A percentile compares a stretch with the other conserved stretches of the same genome.
phyloP scores from a whole-genome alignment of 495 filamentous ascomycete species.

The Wilcoxina mikolae region DNA sequence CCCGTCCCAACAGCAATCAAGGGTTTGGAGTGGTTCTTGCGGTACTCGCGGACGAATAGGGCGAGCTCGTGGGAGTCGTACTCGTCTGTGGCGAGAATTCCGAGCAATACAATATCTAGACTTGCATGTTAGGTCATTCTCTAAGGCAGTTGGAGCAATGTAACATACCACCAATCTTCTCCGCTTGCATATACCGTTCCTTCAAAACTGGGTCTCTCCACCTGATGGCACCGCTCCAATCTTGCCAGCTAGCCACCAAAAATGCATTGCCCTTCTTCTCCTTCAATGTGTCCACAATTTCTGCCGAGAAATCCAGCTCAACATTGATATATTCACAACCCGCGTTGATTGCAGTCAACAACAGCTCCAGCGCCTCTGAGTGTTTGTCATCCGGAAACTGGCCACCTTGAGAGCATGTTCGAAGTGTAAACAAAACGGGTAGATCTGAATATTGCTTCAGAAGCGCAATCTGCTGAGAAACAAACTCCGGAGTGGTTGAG shows the following conservation, averaged over 20 bases:
- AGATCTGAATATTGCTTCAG: slow-evolving; percentile 1
- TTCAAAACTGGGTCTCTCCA: not conserved
- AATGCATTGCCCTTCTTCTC: slow-evolving; percentile 7
- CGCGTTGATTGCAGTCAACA: not conserved
- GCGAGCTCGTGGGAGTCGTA: slow-evolving; percentile 14
- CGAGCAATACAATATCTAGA: slow-evolving; percentile 10
- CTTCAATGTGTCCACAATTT: not conserved
- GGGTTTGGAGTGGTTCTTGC: slow-evolving; percentile 2
- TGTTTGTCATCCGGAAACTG: slow-evolving; percentile 3
- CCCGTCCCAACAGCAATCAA: slow-evolving; percentile 8
- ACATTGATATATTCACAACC: slow-evolving; percentile 10
- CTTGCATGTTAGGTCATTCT: not conserved
- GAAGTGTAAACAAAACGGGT: slow-evolving; percentile 9
- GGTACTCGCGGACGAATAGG: slow-evolving; percentile 7
- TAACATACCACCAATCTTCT: slow-evolving; percentile 8
- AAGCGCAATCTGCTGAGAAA: not conserved
- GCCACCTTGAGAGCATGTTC: slow-evolving; percentile 5
- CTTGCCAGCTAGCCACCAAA: slow-evolving; percentile 26
- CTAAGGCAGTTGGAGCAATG: not conserved
- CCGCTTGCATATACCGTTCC: not conserved
- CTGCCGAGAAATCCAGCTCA: slow-evolving; percentile 2
- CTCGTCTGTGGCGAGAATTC: slow-evolving; percentile 1
- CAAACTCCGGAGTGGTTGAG: not conserved
- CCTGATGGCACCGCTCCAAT: slow-evolving; percentile 9
- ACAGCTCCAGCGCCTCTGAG: slow-evolving; percentile 7